Percentiles rank a stretch among this genome's conserved stretches.
Evolutionary conservation across 1,139 yeast genomes (phyloP).

Genomic region (Sugiyamaella neomexicana): DNA sequence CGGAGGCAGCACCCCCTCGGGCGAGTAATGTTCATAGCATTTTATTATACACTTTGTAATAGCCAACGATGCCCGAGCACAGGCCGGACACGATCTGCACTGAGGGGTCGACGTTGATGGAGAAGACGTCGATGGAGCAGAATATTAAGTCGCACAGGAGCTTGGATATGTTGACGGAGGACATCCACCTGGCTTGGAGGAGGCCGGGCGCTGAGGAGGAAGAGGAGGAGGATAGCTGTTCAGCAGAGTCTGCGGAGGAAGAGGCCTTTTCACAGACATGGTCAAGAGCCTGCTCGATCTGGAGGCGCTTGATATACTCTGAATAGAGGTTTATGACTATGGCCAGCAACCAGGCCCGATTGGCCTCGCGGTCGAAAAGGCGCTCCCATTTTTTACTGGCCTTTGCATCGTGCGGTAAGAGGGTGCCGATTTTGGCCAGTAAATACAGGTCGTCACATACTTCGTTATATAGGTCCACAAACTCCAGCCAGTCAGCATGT

Average conservation of each 20-base stretch:
- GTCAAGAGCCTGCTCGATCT: not conserved
- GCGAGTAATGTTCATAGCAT: constrained; percentile 13
- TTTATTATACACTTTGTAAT: constrained; percentile 33
- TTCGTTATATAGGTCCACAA: constrained; percentile 35
- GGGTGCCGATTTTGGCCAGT: constrained; percentile 34
- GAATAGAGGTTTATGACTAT: constrained; percentile 29
- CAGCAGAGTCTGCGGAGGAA: not conserved
- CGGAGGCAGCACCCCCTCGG: constrained; percentile 1
- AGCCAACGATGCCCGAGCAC: constrained; percentile 33
- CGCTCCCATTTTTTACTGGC: constrained; percentile 21
- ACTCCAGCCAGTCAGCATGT: constrained; percentile 20
- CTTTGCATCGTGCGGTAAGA: constrained; percentile 17
- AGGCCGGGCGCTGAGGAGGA: not conserved
- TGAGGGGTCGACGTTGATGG: constrained; percentile 24
- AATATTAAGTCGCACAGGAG: constrained; percentile 34
- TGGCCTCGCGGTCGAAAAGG: constrained; percentile 34
- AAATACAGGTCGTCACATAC: constrained; percentile 38
- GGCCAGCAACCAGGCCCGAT: constrained; percentile 34
- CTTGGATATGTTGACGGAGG: constrained; percentile 28
- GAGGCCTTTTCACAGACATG: not conserved
- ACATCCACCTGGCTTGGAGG: constrained; percentile 14
- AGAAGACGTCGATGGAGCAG: constrained; percentile 34
- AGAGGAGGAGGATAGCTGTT: not conserved
- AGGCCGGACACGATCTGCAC: constrained; percentile 35
- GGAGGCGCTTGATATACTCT: constrained; percentile 22